Base-by-base conservation (phyloP, 73 alveolate genomes). In the Paramecium caudatum region DNA sequence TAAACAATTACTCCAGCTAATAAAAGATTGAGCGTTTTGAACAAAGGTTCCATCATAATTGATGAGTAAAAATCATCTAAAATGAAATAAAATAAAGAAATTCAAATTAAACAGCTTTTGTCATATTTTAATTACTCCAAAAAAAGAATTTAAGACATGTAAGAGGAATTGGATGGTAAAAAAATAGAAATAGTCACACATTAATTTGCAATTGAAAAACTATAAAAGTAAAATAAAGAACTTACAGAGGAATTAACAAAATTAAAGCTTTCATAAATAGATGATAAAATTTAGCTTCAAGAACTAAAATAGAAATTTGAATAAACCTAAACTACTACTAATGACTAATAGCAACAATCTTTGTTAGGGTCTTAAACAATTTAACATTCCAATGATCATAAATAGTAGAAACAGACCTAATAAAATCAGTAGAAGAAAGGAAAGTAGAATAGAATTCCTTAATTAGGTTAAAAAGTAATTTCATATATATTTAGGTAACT, bases 401-500 rank as follows among this genome's bases (percentile, higher is more conserved):
- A 55, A 55, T 30, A 65, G 8, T 9, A 27, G 15, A 33, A 65
- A 65, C n/a, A 65, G 12, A 25, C 27, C 27, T 65, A 65, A 9
- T 65, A 65, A 65, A 10, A 13, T 0, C n/a, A 41, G 49, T 41
- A 41, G 49, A 65, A 65, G 34, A 65, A 30, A 30, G 49, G 55
- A 33, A 15, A 27, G 19, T 27, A 55, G 30, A 55, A 55, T 55
- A 68, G 84, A 68, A 37, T 32, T 17, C 84, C 84, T 13, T 68
- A 68, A 33, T 68, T 68, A 68, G 84, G 84, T 32, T 37, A 68
- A 25, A 68, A 68, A 43, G 84, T 68, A 37, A 55, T n/a, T 17
- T 10, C 8, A 23, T 55, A 23, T 6, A 27, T 19, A 1, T 55
- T 19, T 55, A 55, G 80, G 80, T 74, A 19, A 68, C 84, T 0